Conservation (phyloP, 176 grass and related monocot species). For the Triticum urartu region DNA sequence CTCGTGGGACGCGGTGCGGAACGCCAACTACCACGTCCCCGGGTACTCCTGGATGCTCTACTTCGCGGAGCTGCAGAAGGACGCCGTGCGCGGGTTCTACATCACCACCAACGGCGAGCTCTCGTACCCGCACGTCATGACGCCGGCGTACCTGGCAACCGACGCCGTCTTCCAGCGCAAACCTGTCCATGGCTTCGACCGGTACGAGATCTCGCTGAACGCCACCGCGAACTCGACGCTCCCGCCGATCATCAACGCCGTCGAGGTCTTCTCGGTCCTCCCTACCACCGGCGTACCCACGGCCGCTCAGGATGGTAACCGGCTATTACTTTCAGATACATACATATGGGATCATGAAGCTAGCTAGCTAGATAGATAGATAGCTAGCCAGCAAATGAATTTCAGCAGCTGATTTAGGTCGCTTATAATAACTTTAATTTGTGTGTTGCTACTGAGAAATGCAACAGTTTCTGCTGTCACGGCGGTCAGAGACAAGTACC, state of each 20-base stretch:
- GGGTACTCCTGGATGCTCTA: constrained; percentile 7
- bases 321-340: too few species aligned
- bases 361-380: too few species aligned
- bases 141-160: not conserved
- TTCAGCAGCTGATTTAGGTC: too few species aligned
- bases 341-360: too few species aligned
- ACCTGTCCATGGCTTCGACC: too few species aligned
- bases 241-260: constrained; percentile 46
- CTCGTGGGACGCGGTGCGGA: not conserved
- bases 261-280: constrained; percentile 30
- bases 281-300: not conserved
- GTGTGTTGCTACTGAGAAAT: not conserved
- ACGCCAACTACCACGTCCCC: not conserved
- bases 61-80: constrained; percentile 30
- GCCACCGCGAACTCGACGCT: constrained; percentile 31
- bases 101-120: not conserved
- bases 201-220: constrained; percentile 13
- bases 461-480: constrained; percentile 45
- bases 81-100: constrained; percentile 22
- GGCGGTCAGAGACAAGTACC: constrained; percentile 43
- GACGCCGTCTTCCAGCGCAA: not conserved
- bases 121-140: not conserved
- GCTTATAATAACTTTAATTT: not conserved
- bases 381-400: too few species aligned
- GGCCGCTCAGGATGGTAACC: constrained; percentile 32